Evolutionary conservation across 257 asterid species (phyloP).

Genomic region (Rhazya stricta): DNA sequence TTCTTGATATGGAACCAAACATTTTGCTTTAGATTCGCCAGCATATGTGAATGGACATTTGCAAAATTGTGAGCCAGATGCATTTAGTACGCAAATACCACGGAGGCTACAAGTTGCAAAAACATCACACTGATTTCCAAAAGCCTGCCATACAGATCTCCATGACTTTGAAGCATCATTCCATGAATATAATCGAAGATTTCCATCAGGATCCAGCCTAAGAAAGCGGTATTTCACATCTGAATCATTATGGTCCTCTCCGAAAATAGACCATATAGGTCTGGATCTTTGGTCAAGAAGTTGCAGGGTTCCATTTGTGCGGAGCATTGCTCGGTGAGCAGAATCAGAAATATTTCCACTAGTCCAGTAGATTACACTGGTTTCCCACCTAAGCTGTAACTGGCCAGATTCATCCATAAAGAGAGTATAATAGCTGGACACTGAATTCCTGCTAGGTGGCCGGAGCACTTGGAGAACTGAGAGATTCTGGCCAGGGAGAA

Average conservation of each 20-base stretch:
- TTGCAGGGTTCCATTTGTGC: slow-evolving; percentile 27
- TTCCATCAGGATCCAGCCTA: slow-evolving; percentile 44
- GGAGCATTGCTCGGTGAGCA: slow-evolving; percentile 21
- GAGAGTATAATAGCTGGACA: slow-evolving; percentile 39
- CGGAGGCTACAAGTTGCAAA: slow-evolving; percentile 37
- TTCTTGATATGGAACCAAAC: slow-evolving; percentile 32
- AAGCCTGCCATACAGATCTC: slow-evolving; percentile 43
- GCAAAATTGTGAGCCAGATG: slow-evolving; percentile 27
- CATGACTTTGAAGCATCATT: slow-evolving; percentile 32
- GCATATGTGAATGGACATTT: slow-evolving; percentile 28
- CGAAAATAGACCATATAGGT: slow-evolving; percentile 33
- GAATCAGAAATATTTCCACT: slow-evolving; percentile 21
- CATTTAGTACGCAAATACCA: slow-evolving; percentile 33
- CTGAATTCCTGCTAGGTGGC: slow-evolving; percentile 25
- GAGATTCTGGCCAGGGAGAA: slow-evolving; percentile 36
- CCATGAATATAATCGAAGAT: slow-evolving; percentile 47
- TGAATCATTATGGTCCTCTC: slow-evolving; percentile 35
- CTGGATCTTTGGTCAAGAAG: slow-evolving; percentile 25
- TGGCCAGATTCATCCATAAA: slow-evolving; percentile 29
- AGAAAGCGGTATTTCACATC: slow-evolving; percentile 37
- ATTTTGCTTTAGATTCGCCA: slow-evolving; percentile 24
- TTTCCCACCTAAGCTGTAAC: slow-evolving; percentile 42
- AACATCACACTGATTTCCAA: slow-evolving; percentile 38
- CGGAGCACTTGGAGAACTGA: slow-evolving; percentile 28
- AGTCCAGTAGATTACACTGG: slow-evolving; percentile 39